Base-by-base conservation (phyloP, 768 basidiomycete genomes). In the Leccinum longicurvipes region DNA sequence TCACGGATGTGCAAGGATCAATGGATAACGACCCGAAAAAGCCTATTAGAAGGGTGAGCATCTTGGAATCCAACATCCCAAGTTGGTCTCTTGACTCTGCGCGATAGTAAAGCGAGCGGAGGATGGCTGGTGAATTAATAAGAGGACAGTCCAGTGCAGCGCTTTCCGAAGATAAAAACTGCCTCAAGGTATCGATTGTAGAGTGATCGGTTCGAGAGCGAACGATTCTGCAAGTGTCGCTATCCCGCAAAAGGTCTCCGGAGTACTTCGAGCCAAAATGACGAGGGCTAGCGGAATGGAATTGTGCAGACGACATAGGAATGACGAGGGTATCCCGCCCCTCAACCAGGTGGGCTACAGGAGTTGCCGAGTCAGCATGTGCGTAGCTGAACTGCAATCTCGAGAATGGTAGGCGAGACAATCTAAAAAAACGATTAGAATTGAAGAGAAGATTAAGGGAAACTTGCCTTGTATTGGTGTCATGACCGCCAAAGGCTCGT, bases 11-110 rank as follows among this genome's bases (percentile, higher is more conserved):
- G 31, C 50, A 53, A 63, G 52, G 57, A 53, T 45, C 62, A 65
- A 79, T 51, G 28, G 82, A 83, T 10, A 83, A 65, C 3, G 81
- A 71, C 10, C 82, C 83, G 59, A 83, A 76, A 17, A 85, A 67
- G 54, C 70, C 69, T 23, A 83, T 76, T 4, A 85, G 63, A 32
- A 70, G 61, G 44, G 74, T 74, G 34, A 81, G 67, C 47, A 79
- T 72, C 47, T 58, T 59, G 10, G 70, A 52, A 39, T 64, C 68
- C 19, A 83, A 67, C 24, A 67, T 64, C n/a, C 53, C 53, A 14
- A 77, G 72, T 24, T 73, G 72, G 14, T 55, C 57, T 24, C 66
- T 67, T 2, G 72, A 65, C 62, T 75, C 76, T 23, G 71, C 63
- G 1, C 65, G 63, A 47, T 64, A 56, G 59, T 80, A 83, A 29